Evolutionary conservation across 2,329 filamentous ascomycete genomes (phyloP), one percentile per base, ranked within the genome.

Genomic region (Diaporthe aspalathi): DNA sequence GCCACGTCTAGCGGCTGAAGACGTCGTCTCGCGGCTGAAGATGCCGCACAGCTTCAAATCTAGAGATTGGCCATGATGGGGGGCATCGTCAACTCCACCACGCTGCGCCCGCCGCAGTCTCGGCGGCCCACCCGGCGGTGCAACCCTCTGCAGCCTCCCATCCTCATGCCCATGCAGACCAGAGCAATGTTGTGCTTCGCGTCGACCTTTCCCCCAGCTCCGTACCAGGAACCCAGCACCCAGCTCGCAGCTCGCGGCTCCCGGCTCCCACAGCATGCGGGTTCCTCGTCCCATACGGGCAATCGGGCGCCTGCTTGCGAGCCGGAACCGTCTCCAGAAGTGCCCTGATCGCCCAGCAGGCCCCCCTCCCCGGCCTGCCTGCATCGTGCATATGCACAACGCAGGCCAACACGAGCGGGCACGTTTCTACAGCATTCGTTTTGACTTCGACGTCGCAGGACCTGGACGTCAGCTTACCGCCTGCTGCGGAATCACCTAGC

Each of bases 141-240:
- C 57, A 49, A 63, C 60, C 29, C 43, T 63, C 20, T 35, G 60
- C 60, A 24, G 60, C 60, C 60, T 63, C 27, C 14, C 22, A 11
- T 57, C 35, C 35, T 32, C 43, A 38, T 60, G 54, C 38, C 24
- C 43, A 38, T 65, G 60, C 60, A 50, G 43, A 50, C 24, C 27
- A 65, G 60, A 65, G 29, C 43, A 24, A 24, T 65, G 60, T 50
- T 14, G 60, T 65, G 60, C 45, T 20, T 65, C 60, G 60, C 60
- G 43, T 50, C 60, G 60, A 65, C 45, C 29, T 65, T 35, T 43
- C 60, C 60, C 60, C 60, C 60, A 63, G n/a, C n/a, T n/a, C n/a
- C n/a, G 27, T 14, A 16, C 57, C 54, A 27, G n/a, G 35, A n/a
- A 24, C 38, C 24, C n/a, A n/a, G n/a, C n/a, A n/a, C 32, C 32